Evolutionary conservation across 202 grass and related monocot genomes (phyloP).

Genomic region (Alloteropsis angusta): DNA sequence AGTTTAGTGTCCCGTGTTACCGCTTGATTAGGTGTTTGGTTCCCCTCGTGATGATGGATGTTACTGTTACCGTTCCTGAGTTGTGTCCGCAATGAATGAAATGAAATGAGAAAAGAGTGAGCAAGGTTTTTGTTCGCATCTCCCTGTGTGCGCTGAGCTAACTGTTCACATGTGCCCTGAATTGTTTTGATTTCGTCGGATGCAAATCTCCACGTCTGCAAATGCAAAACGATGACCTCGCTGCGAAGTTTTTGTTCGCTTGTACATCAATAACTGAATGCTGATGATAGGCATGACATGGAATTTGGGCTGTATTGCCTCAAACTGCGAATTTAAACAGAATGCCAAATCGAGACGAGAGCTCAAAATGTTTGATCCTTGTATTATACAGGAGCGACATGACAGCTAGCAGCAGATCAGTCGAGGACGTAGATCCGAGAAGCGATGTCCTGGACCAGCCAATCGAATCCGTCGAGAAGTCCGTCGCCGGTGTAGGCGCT

Average conservation of each 20-base stretch:
- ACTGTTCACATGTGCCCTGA: too few species aligned
- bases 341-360: too few species aligned
- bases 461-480: conserved; percentile 61
- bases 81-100: neutral
- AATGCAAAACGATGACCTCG: too few species aligned
- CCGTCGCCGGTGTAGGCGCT: conserved; percentile 56
- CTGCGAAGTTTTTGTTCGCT: too few species aligned
- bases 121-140: conserved; percentile 35
- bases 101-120: neutral
- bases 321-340: too few species aligned
- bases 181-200: neutral
- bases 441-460: conserved; percentile 64
- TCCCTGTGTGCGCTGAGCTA: neutral
- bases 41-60: conserved; percentile 9
- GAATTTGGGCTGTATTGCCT: too few species aligned
- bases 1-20: conserved; percentile 1
- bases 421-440: conserved; percentile 62
- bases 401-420: too few species aligned
- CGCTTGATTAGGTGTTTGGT: neutral
- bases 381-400: too few species aligned
- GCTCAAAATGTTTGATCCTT: too few species aligned
- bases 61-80: neutral
- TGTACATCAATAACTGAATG: too few species aligned
- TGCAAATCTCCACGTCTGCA: too few species aligned
- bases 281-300: too few species aligned